phyloP scores from a whole-genome alignment of 495 filamentous ascomycete genomes.

The Staphylotrichum longicolle region DNA sequence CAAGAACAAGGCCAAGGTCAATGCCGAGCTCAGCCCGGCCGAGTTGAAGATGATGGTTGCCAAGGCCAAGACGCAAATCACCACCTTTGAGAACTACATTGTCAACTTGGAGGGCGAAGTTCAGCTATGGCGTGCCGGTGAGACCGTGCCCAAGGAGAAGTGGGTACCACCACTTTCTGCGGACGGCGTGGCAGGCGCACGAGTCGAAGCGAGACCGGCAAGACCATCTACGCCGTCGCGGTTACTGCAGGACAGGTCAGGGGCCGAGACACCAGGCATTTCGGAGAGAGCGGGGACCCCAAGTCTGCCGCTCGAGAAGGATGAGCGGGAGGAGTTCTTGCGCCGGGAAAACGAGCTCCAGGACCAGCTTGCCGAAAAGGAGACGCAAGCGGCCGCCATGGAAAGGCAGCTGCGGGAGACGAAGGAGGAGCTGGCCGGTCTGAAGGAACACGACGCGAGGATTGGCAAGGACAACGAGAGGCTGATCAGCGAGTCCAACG shows the following conservation, averaged over 20 bases:
- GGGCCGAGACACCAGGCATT: slow-evolving; percentile 64
- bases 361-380: slow-evolving; percentile 91
- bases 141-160: slow-evolving; percentile 81
- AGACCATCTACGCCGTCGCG: slow-evolving; percentile 82
- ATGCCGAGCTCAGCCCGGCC: slow-evolving; percentile 90
- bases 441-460: slow-evolving; percentile 80
- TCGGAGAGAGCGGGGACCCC: slow-evolving; percentile 82
- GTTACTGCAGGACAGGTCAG: slow-evolving; percentile 66
- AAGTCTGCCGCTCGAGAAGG: slow-evolving; percentile 85
- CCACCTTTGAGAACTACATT: slow-evolving; percentile 83
- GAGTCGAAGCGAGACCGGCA: slow-evolving; percentile 57
- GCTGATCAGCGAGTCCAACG: slow-evolving; percentile 78
- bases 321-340: slow-evolving; percentile 94
- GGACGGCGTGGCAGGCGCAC: slow-evolving; percentile 56
- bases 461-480: slow-evolving; percentile 84
- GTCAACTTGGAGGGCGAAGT: slow-evolving; percentile 82
- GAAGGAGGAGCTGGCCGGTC: slow-evolving; percentile 73
- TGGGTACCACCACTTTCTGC: slow-evolving; percentile 58
- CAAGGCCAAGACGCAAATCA: slow-evolving; percentile 87
- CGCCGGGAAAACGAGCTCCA: slow-evolving; percentile 95
- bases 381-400: slow-evolving; percentile 70
- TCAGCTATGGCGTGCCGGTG: slow-evolving; percentile 79
- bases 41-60: slow-evolving; percentile 89
- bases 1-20: slow-evolving; percentile 99
- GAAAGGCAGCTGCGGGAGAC: slow-evolving; percentile 76